Evolutionary conservation across 345 rosid species (phyloP).

Genomic region (Dovyalis caffra): DNA sequence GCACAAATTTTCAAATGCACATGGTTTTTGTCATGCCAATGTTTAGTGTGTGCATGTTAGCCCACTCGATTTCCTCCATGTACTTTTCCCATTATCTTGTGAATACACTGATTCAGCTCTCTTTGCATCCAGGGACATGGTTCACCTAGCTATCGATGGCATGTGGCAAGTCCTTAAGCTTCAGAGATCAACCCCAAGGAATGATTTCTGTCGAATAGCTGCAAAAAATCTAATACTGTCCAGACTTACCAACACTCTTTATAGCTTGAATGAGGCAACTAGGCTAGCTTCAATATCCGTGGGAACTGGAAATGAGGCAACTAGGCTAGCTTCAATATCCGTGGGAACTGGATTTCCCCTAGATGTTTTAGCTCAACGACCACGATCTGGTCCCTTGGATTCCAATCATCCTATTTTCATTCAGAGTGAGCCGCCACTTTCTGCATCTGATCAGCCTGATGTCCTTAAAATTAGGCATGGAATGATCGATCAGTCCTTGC

Average conservation of each 20-base stretch:
- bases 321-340: constrained; percentile 71
- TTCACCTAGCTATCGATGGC: constrained; percentile 98
- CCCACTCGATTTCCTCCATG: background rate
- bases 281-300: constrained; percentile 69
- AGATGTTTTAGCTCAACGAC: constrained; percentile 62
- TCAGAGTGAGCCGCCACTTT: constrained; percentile 55
- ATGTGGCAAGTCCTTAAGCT: constrained; percentile 99
- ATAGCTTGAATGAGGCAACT: constrained; percentile 96
- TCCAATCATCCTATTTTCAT: constrained; percentile 53
- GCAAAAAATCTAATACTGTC: constrained; percentile 86
- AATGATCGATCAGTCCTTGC: constrained; percentile 41
- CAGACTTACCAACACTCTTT: constrained; percentile 88
- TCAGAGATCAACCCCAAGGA: constrained; percentile 87
- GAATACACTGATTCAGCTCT: constrained; percentile 28
- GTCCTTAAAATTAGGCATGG: constrained; percentile 55
- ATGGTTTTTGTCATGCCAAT: background rate
- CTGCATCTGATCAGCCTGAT: constrained; percentile 64
- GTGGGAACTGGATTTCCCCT: constrained; percentile 54
- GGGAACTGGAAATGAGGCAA: constrained; percentile 82
- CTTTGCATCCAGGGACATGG: constrained; percentile 88
- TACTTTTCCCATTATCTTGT: background rate
- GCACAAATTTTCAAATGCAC: background rate
- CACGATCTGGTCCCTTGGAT: constrained; percentile 78
- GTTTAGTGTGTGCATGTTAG: background rate
- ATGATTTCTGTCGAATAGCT: constrained; percentile 92